These are phyloP conservation scores for Yamadazyma jaroonii DNA, from an alignment of 1,139 yeast species.

Conservation along the genomic window DNA sequence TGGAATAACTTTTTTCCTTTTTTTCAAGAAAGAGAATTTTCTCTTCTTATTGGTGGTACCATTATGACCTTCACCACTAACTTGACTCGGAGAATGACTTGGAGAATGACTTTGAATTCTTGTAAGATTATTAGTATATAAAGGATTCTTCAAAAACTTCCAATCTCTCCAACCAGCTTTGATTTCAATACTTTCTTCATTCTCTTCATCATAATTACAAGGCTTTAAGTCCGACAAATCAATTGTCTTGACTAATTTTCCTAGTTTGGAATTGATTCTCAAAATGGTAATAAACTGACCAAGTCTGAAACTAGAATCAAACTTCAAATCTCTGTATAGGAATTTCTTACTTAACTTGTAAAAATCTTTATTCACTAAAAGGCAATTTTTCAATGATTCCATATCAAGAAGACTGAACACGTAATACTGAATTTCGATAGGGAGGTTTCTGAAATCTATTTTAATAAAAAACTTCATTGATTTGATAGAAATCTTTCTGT, in stretches of 20 bases:
- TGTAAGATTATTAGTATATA: slow-evolving; percentile 41
- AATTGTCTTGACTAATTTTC: slow-evolving; percentile 50
- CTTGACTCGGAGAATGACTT: slow-evolving; percentile 10
- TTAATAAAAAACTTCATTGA: slow-evolving; percentile 11
- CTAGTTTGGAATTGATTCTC: slow-evolving; percentile 53
- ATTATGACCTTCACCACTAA: too few relatives aligned
- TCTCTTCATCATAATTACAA: slow-evolving; percentile 38
- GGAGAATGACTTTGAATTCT: slow-evolving; percentile 23
- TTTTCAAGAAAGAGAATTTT: slow-evolving; percentile 14
- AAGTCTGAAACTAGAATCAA: slow-evolving; percentile 69
- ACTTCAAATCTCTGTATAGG: slow-evolving; percentile 51
- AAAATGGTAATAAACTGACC: slow-evolving; percentile 74
- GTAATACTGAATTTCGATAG: slow-evolving; percentile 34
- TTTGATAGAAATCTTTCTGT: slow-evolving; percentile 20
- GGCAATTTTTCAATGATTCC: slow-evolving; percentile 31
- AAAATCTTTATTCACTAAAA: slow-evolving; percentile 50
- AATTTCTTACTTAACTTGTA: slow-evolving; percentile 52
- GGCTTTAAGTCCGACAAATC: slow-evolving; percentile 55
- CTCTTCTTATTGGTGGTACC: too few relatives aligned
- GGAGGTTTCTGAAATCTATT: slow-evolving; percentile 21
- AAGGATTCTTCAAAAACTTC: slow-evolving; percentile 70
- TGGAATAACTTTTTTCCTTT: slow-evolving; percentile 3
- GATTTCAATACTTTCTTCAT: slow-evolving; percentile 21
- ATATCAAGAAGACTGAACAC: slow-evolving; percentile 30
- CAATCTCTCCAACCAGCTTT: slow-evolving; percentile 86